phyloP scores from a whole-genome alignment of 2,329 filamentous ascomycete species.

The Orbilia oligospora region DNA sequence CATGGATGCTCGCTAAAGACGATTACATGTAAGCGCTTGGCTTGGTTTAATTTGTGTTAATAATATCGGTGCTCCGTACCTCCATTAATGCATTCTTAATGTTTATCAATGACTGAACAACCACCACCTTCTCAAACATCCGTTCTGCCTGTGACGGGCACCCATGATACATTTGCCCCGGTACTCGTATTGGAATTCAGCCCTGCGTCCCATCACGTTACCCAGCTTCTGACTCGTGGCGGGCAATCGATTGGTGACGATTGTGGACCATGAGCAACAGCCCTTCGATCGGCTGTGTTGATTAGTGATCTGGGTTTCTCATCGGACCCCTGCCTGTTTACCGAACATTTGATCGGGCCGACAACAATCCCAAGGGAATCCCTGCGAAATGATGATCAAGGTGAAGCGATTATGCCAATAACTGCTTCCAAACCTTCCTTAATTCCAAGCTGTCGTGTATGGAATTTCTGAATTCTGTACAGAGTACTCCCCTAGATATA shows the following conservation, averaged over 20 bases:
- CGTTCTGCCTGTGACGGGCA: neutral
- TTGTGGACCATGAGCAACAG: conserved; percentile 2
- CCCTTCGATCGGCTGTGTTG: conserved; percentile 25
- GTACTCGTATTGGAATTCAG: conserved; percentile 8
- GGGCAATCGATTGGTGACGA: conserved; percentile 1
- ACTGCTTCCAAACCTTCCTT: neutral
- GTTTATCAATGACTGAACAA: conserved; percentile 7
- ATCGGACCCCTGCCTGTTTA: conserved; percentile 7
- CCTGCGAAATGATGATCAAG: neutral
- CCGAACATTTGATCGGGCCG: conserved; percentile 16
- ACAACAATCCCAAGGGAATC: neutral
- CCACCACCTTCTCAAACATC: neutral
- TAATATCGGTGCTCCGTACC: neutral
- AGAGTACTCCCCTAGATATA: neutral
- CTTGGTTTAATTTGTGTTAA: conserved; percentile 13
- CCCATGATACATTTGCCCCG: neutral
- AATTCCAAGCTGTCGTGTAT: neutral
- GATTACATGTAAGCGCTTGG: conserved; percentile 22
- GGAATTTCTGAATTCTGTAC: neutral
- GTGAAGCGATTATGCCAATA: conserved; percentile 2
- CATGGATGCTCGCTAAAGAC: conserved; percentile 10
- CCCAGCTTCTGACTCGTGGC: conserved; percentile 12
- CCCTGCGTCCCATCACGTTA: conserved; percentile 16
- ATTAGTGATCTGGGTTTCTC: conserved; percentile 21
- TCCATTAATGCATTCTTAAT: conserved; percentile 1